Evolutionary conservation across 441 rosid species (phyloP).

Genomic region (Flueggea neowawraea): DNA sequence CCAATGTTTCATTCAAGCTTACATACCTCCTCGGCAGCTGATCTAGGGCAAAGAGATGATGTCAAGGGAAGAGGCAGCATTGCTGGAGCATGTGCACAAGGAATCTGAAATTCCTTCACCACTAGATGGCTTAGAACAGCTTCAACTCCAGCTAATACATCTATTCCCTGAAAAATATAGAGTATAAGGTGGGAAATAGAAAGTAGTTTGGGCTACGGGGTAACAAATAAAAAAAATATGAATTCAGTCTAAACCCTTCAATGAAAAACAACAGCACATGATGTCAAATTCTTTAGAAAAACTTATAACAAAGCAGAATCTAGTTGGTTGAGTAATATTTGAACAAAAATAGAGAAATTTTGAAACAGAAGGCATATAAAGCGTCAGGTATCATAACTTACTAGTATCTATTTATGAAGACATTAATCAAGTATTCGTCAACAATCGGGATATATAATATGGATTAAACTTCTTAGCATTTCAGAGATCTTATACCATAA

Average conservation of each 20-base stretch:
- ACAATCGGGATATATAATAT: too few relatives aligned
- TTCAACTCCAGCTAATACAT: conserved; percentile 61
- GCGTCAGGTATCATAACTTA: too few relatives aligned
- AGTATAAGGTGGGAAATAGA: neutral
- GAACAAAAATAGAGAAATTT: too few relatives aligned
- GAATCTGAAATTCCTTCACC: conserved; percentile 60
- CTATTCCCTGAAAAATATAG: conserved; percentile 44
- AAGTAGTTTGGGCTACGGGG: neutral
- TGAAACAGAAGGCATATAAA: too few relatives aligned
- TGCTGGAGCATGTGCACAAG: conserved; percentile 76
- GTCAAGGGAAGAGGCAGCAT: conserved; percentile 39
- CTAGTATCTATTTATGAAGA: too few relatives aligned
- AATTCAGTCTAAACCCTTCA: too few relatives aligned
- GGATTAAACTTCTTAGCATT: too few relatives aligned
- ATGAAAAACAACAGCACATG: neutral
- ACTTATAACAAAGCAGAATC: too few relatives aligned
- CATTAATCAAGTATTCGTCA: too few relatives aligned
- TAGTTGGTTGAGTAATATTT: too few relatives aligned
- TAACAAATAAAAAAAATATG: too few relatives aligned
- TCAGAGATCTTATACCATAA: too few relatives aligned
- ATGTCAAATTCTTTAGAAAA: neutral
- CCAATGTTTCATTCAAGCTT: neutral
- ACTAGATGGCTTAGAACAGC: conserved; percentile 63
- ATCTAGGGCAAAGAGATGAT: conserved; percentile 45
- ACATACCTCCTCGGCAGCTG: conserved; percentile 75